Base-by-base conservation (phyloP, 2,329 filamentous ascomycete species). In the Rutstroemia sp. region DNA sequence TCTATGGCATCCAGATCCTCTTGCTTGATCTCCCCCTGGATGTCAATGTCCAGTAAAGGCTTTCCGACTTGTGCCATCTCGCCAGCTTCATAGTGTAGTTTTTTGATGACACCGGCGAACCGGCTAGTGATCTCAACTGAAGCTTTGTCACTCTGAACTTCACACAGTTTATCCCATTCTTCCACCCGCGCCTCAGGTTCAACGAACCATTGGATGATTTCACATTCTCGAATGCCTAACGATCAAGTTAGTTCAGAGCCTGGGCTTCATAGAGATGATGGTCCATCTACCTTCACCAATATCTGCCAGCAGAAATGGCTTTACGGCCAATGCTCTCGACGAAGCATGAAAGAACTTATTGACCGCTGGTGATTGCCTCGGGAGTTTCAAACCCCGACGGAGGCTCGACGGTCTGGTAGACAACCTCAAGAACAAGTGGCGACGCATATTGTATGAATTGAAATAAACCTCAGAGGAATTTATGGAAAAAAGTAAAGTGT, bases 131-230 rank as follows among this genome's bases (percentile, higher is more conserved):
- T 99, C 79, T 97, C 81, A 21, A 86, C 82, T 1, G 83, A 83
- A 50, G 94, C 94, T 73, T 99, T 99, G 75, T 99, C 94, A 67
- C 92, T 96, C 72, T 97, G 94, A 46, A 99, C 95, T 75, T 99
- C 94, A 74, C 94, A 99, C 48, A 99, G 80, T 59, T 92, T 94
- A 65, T 95, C 94, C 80, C 96, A 99, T 76, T 99, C 92, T 75
- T 99, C 92, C 66, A 99, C 92, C 57, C 88, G 86, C 38, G 94
- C 94, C 58, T 92, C 92, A 50, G 95, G 91, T 74, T 96, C 88
- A 63, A 99, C 92, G 71, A 97, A 99, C 94, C 94, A 99, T 77
- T 99, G 94, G 67, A 97, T 97, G 68, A 99, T 90, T 73, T 99
- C 94, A 69, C 94, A 96, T 75, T 99, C 94, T 70, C 94, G 92